phyloP scores from a whole-genome alignment of 768 basidiomycete species.

The Leccinum disarticulatum region DNA sequence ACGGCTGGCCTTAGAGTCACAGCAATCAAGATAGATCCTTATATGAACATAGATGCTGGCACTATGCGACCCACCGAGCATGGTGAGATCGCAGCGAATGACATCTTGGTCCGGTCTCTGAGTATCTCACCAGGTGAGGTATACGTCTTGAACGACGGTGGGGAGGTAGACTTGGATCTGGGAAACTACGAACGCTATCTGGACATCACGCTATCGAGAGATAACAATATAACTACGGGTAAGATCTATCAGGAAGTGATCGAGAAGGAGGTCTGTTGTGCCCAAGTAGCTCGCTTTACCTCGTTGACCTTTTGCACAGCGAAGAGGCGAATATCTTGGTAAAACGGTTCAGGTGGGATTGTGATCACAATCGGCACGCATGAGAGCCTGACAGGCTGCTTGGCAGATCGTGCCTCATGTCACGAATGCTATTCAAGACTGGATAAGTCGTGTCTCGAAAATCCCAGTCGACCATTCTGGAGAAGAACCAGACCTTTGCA shows the following conservation, averaged over 20 bases:
- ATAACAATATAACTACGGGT: conserved; percentile 98
- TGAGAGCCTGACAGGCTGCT: conserved; percentile 9
- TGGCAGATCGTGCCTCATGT: conserved; percentile 90
- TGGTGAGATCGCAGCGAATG: conserved; percentile 52
- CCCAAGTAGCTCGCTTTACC: conserved; percentile 1
- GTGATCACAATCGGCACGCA: neutral
- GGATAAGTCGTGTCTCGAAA: conserved; percentile 94
- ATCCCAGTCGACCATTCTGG: conserved; percentile 94
- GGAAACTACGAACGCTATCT: conserved; percentile 99
- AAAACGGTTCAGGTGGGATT: conserved; percentile 87
- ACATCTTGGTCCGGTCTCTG: conserved; percentile 12
- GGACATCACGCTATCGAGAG: conserved; percentile 87
- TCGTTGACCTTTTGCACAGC: conserved; percentile 38
- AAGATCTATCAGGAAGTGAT: conserved; percentile 98
- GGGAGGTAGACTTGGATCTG: conserved; percentile 96
- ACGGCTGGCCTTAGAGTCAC: conserved; percentile 96
- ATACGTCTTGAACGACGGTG: conserved; percentile 96
- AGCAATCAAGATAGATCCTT: conserved; percentile 99
- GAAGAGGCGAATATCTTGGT: conserved; percentile 87
- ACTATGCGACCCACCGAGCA: conserved; percentile 99
- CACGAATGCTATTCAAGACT: conserved; percentile 96
- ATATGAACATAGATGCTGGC: conserved; percentile 99
- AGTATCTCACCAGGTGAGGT: conserved; percentile 72
- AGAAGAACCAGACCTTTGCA: conserved; percentile 93
- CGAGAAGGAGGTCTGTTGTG: conserved; percentile 80